phyloP scores from a whole-genome alignment of 331 rosid genomes.

The Prunus yedoensis region DNA sequence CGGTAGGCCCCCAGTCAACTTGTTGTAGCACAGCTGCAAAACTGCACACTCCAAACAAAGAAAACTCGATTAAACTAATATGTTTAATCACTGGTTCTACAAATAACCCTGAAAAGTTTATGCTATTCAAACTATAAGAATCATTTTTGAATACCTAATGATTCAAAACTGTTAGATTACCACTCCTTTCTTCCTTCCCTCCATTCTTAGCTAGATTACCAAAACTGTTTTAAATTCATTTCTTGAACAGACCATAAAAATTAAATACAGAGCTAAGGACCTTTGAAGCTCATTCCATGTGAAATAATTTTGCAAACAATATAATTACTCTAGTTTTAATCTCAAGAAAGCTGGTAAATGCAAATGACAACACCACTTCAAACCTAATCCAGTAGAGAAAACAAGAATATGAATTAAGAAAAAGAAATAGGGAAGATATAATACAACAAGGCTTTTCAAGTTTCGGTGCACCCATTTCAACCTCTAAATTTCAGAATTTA shows the following conservation, averaged over 20 bases:
- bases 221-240: background rate
- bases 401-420: background rate
- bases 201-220: background rate
- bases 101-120: background rate
- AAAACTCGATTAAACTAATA: background rate
- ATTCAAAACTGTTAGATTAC: background rate
- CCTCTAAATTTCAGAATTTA: background rate
- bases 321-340: background rate
- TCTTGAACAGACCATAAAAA: background rate
- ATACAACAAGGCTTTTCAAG: background rate
- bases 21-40: constrained; percentile 52
- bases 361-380: background rate
- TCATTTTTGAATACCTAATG: background rate
- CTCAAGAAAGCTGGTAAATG: background rate
- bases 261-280: background rate
- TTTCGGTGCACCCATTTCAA: background rate
- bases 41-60: constrained; percentile 29
- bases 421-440: background rate
- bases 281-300: background rate
- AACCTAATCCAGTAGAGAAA: background rate
- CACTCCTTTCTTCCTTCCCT: background rate
- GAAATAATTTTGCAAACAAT: background rate
- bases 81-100: background rate
- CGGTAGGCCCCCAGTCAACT: constrained; percentile 46
- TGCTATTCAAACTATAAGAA: background rate